Base-by-base conservation (phyloP, 352 stramenopile species). In the Phytophthora pistaciae region DNA sequence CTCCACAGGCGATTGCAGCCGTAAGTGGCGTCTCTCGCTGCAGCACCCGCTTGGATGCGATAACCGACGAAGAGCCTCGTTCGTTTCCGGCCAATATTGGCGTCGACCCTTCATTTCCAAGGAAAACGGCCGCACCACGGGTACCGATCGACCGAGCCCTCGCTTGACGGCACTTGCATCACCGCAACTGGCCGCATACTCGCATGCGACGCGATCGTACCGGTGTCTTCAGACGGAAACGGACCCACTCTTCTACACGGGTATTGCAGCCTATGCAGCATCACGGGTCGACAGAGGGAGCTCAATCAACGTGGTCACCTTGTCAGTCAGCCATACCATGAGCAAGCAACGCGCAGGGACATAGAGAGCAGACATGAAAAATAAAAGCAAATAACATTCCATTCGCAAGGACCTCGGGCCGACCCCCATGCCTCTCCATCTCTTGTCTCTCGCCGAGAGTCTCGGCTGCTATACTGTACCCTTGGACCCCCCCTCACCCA, bases 341-440 rank as follows among this genome's bases (percentile, higher is more conserved):
- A 50, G 59, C 20, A 11, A 23, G 5, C 31, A 58, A 48, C 36
- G 56, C 40, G n/a, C 46, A 53, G 46, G 7, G 10, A n/a, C 44
- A 52, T 52, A 52, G 44, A 29, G 46, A 53, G 46, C 46, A 53
- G 33, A 53, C 29, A 33, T 33, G 62, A 60, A 64, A 72, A 54
- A 66, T 59, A 59, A 74, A 74, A 74, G 65, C 65, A 78, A 71
- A 78, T 72, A 75, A 74, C 56, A 78, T 75, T 71, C 66, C 60
- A 74, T 74, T 78, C 66, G 56, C 48, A 64, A 68, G n/a, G n/a
- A 59, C 48, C 29, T 49, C 14, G 42, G 46, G 25, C 46, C 46
- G 18, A 16, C n/a, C 44, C 16, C 46, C 3, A 8, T 7, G 27
- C 46, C 20, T 56, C 62, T n/a, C 55, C 50, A 10, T 46, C 20